phyloP scores from a whole-genome alignment of 371 early-diverging fungal genomes.

The Mucor indicus region DNA sequence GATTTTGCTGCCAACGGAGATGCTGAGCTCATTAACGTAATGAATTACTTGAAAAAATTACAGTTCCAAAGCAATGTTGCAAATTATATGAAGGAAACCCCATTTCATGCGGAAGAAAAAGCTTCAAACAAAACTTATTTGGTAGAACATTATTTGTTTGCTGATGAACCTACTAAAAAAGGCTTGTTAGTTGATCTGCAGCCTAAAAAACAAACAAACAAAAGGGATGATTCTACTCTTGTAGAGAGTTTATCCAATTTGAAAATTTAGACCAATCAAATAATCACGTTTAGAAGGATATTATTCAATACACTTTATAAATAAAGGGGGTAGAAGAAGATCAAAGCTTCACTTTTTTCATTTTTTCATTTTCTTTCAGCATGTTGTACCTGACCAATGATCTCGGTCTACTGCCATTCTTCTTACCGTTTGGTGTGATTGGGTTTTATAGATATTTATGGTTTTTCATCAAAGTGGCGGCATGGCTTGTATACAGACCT shows the following conservation, averaged over 20 bases:
- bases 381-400: slow-evolving; percentile 78
- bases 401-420: slow-evolving; percentile 59
- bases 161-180: background rate
- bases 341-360: no score
- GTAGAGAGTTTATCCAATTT: no score
- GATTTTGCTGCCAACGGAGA: slow-evolving; percentile 31
- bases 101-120: slow-evolving; percentile 19
- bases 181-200: background rate
- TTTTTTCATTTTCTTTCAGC: slow-evolving; percentile 3
- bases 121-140: background rate
- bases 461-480: slow-evolving; percentile 60
- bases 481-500: slow-evolving; percentile 55
- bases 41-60: slow-evolving; percentile 43
- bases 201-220: no score
- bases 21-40: slow-evolving; percentile 47
- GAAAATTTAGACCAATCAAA: no score
- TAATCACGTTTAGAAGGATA: no score
- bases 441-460: slow-evolving; percentile 75
- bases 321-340: no score
- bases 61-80: slow-evolving; percentile 46
- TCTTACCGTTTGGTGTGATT: slow-evolving; percentile 70
- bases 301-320: no score
- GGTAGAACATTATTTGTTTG: slow-evolving; percentile 1
- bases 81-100: slow-evolving; percentile 48
- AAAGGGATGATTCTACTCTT: no score